These are phyloP conservation scores for Coelastrella sp. DNA, from an alignment of 139 green algal genomes.

Conservation along the genomic window DNA sequence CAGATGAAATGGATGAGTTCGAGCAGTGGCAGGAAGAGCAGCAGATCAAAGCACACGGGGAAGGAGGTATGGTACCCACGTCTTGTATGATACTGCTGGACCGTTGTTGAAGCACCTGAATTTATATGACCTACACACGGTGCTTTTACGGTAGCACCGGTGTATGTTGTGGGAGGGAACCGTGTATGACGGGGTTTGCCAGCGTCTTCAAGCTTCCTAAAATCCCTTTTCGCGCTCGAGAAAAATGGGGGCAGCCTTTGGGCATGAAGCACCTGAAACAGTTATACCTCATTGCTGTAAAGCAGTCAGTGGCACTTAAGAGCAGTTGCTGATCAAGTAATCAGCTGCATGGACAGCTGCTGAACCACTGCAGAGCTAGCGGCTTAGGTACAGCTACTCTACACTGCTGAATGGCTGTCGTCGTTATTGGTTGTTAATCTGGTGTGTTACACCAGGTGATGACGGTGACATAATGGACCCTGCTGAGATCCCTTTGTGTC, in stretches of 20 bases:
- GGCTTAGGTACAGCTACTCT: not conserved
- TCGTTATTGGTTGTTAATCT: not conserved
- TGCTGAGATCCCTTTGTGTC: conserved; percentile 69
- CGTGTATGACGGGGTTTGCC: too few relatives aligned
- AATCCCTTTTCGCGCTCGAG: too few relatives aligned
- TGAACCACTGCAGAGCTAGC: too few relatives aligned
- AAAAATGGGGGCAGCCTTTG: too few relatives aligned
- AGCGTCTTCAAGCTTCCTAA: too few relatives aligned
- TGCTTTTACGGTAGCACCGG: too few relatives aligned
- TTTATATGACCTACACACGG: too few relatives aligned
- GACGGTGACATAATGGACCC: conserved; percentile 48
- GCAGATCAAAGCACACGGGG: conserved; percentile 1
- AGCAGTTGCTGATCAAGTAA: too few relatives aligned
- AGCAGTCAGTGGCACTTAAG: too few relatives aligned
- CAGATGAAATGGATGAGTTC: conserved; percentile 48
- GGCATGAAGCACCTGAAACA: not conserved
- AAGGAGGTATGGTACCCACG: not conserved
- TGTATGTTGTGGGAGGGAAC: too few relatives aligned
- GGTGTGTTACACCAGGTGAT: not conserved
- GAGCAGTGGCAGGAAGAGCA: conserved; percentile 40
- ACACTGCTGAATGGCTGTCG: not conserved
- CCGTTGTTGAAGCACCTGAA: not conserved
- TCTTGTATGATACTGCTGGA: not conserved
- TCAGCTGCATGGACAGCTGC: too few relatives aligned
- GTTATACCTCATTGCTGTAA: too few relatives aligned